A percentile compares a stretch with the other conserved stretches of the same genome.
Evolutionary conservation across 257 asterid species (phyloP).

Genomic region (Cynanchum wilfordii): DNA sequence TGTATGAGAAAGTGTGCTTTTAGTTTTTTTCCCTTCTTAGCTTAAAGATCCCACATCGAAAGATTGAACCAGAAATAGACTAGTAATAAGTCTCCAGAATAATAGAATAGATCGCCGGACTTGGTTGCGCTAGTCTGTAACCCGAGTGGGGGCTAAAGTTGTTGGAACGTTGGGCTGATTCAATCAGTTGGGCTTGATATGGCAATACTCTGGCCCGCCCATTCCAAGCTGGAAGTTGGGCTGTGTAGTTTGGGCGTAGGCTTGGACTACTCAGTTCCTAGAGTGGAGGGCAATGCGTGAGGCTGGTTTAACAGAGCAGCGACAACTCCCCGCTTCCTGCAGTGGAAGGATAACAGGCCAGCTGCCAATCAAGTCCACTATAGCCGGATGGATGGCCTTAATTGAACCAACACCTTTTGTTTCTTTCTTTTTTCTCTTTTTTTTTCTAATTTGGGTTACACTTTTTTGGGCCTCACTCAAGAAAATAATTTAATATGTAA

Average conservation of each 20-base stretch:
- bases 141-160: constrained; percentile 5
- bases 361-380: neutral
- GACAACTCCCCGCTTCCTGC: constrained; percentile 3
- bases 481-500: no score
- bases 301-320: constrained; percentile 25
- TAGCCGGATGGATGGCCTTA: neutral
- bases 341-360: constrained; percentile 22
- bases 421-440: no score
- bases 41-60: no score
- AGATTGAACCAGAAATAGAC: no score
- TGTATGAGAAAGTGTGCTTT: no score
- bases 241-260: neutral
- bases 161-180: neutral
- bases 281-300: constrained; percentile 13
- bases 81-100: neutral
- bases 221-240: constrained; percentile 9
- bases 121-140: constrained; percentile 6
- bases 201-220: neutral
- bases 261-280: neutral
- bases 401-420: neutral
- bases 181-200: neutral
- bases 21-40: no score
- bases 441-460: no score
- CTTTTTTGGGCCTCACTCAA: no score
- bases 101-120: neutral